Conservation (phyloP, 306 rosid species). For the Dryas alaskensis region DNA sequence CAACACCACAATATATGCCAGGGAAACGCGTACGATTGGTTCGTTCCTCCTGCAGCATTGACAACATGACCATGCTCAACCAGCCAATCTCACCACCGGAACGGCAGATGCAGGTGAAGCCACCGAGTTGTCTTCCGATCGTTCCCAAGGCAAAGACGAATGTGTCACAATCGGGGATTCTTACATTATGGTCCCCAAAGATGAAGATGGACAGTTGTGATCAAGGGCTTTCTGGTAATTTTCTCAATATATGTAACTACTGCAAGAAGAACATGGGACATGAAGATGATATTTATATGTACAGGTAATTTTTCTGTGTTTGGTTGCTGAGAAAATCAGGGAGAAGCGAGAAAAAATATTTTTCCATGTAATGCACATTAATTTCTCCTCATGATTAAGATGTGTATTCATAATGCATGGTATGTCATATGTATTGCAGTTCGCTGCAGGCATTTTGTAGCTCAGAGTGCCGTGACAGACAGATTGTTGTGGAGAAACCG, state of each 20-base stretch:
- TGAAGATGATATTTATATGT: conserved; percentile 16
- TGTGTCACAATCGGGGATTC: neutral
- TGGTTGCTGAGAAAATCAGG: neutral
- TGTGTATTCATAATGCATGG: no score
- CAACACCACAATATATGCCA: neutral
- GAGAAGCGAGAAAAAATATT: no score
- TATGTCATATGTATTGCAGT: neutral
- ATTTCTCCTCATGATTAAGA: no score
- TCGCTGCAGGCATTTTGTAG: conserved; percentile 19
- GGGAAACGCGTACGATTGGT: conserved; percentile 21
- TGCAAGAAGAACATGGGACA: neutral
- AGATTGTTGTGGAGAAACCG: neutral
- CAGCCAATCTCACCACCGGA: neutral
- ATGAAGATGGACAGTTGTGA: neutral
- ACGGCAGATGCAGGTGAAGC: neutral
- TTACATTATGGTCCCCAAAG: neutral
- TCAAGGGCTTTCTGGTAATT: neutral
- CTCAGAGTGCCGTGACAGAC: conserved; percentile 4
- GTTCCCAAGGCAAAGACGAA: neutral
- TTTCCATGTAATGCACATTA: no score
- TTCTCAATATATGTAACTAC: conserved; percentile 2
- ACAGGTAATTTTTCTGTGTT: conserved; percentile 5
- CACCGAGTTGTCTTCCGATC: neutral
- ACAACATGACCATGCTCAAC: neutral
- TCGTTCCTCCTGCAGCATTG: conserved; percentile 7